Evolutionary conservation across 768 basidiomycete genomes (phyloP).

Genomic region (Macrolepiota dolichaula): DNA sequence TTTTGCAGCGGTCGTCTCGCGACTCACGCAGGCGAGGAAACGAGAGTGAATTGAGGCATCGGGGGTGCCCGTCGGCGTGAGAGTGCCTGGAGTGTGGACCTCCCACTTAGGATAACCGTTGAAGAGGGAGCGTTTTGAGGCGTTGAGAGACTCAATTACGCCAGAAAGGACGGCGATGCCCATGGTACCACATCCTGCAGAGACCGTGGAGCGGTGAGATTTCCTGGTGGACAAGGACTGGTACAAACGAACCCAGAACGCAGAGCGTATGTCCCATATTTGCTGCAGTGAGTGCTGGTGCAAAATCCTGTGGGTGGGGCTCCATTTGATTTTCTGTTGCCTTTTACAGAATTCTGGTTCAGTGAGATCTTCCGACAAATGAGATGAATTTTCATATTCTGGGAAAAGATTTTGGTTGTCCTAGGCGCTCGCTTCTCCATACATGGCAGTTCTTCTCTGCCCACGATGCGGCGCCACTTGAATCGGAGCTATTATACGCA

Average conservation of each 20-base stretch:
- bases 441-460: too few relatives aligned
- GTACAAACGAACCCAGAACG: constrained; percentile 59
- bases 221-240: constrained; percentile 12
- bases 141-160: constrained; percentile 78
- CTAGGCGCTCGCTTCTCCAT: too few relatives aligned
- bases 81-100: constrained; percentile 68
- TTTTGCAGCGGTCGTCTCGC: constrained; percentile 69
- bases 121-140: constrained; percentile 16
- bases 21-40: constrained; percentile 86
- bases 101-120: constrained; percentile 51
- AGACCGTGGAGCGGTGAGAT: constrained; percentile 16
- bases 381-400: not conserved
- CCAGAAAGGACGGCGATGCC: constrained; percentile 94
- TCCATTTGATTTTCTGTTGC: not conserved
- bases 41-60: constrained; percentile 74
- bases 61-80: constrained; percentile 57
- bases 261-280: constrained; percentile 93
- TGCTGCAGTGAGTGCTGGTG: not conserved
- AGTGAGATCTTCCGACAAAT: constrained; percentile 1
- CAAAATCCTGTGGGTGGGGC: not conserved
- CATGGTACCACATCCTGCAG: constrained; percentile 95
- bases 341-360: not conserved
- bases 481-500: too few relatives aligned
- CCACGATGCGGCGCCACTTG: too few relatives aligned
- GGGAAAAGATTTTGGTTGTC: not conserved